These are phyloP conservation scores for Camellia japonica DNA, from an alignment of 148 eudicot species.

Conservation along the genomic window DNA sequence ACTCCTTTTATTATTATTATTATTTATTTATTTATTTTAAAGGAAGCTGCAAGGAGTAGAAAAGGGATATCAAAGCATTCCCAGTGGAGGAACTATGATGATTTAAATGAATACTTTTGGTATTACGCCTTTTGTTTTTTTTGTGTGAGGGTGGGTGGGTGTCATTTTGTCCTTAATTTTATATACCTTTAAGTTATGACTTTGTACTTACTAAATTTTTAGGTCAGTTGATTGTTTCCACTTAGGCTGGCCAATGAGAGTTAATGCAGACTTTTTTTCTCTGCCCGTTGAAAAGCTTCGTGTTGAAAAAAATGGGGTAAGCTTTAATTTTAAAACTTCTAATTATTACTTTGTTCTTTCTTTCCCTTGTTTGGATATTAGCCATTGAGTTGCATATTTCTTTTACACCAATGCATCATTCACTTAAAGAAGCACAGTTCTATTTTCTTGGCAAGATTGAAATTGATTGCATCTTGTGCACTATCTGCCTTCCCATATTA, in stretches of 20 bases:
- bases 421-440: neutral
- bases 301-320: constrained; percentile 65
- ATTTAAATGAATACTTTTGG: constrained; percentile 97
- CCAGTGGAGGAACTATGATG: constrained; percentile 99
- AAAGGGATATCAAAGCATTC: constrained; percentile 89
- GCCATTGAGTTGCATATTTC: neutral
- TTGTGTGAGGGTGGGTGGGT: neutral
- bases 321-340: neutral
- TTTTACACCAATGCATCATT: neutral
- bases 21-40: neutral
- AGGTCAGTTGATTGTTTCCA: constrained; percentile 98
- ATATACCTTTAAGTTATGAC: neutral
- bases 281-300: constrained; percentile 17
- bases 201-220: constrained; percentile 3
- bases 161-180: neutral
- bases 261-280: constrained; percentile 37
- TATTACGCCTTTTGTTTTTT: constrained; percentile 18
- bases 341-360: neutral
- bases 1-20: neutral
- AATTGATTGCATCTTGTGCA: neutral
- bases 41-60: constrained; percentile 92
- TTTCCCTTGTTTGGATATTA: neutral
- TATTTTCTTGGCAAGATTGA: neutral
- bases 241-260: constrained; percentile 50
- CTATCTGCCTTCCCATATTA: neutral